A percentile compares a stretch with the other conserved stretches of the same genome.
Conservation (phyloP, 2,329 filamentous ascomycete species). For the Pseudogymnoascus sp. region DNA sequence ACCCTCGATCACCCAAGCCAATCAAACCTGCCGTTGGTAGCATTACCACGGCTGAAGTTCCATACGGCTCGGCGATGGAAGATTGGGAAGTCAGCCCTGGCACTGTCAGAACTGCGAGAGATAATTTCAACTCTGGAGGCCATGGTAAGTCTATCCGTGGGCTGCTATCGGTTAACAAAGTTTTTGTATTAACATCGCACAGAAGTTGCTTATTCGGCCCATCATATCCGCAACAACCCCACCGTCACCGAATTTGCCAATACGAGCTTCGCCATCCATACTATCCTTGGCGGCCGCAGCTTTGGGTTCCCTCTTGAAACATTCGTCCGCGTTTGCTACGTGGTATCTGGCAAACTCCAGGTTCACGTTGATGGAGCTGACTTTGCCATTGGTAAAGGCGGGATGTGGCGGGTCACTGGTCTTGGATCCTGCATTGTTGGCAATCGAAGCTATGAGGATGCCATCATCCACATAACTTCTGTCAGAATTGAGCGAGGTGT, state of each 20-base stretch:
- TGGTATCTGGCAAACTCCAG: constrained; percentile 16
- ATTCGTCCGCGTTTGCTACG: constrained; percentile 16
- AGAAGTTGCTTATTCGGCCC: constrained; percentile 22
- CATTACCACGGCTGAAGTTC: not conserved
- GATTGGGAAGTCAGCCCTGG: constrained; percentile 20
- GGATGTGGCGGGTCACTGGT: constrained; percentile 18
- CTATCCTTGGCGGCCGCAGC: constrained; percentile 9
- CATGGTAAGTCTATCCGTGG: constrained; percentile 18
- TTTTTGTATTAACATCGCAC: not conserved
- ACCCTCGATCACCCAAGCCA: not conserved
- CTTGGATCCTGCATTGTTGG: not conserved
- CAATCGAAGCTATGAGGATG: not conserved
- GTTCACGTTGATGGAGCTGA: constrained; percentile 14
- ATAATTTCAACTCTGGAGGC: constrained; percentile 15
- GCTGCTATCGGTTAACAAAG: not conserved
- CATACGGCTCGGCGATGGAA: constrained; percentile 3
- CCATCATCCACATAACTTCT: not conserved
- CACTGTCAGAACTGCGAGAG: constrained; percentile 6
- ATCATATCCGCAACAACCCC: constrained; percentile 14
- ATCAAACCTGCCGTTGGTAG: not conserved
- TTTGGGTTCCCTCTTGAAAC: constrained; percentile 3
- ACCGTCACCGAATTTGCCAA: constrained; percentile 14
- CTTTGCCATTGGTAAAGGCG: constrained; percentile 17
- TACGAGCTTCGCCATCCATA: constrained; percentile 15
- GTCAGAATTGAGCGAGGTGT: not conserved